Conservation (phyloP, 2,329 filamentous ascomycete species). For the Zarea fungicola region DNA sequence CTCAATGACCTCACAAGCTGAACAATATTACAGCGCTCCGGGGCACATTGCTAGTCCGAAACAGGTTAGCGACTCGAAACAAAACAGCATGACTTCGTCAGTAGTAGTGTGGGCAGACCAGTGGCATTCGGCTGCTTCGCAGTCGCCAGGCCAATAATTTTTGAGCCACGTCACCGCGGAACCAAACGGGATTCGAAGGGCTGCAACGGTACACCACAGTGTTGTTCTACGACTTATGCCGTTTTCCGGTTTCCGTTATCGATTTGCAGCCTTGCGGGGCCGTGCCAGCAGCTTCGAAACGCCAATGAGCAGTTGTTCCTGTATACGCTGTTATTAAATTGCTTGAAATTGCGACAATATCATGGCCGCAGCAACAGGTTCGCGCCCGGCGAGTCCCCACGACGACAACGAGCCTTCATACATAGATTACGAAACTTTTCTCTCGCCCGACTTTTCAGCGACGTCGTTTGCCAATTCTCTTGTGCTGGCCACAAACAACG, state of each 20-base stretch:
- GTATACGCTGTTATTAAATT: no score
- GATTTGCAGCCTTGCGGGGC: not conserved
- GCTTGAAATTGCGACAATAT: not conserved
- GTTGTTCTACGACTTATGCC: no score
- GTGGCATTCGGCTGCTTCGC: constrained; percentile 2
- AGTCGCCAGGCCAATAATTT: not conserved
- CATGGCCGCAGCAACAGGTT: constrained; percentile 6
- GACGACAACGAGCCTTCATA: constrained; percentile 67
- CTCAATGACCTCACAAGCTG: constrained; percentile 2
- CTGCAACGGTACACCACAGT: no score
- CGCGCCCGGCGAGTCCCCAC: constrained; percentile 19
- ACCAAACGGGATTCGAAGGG: no score
- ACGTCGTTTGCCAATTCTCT: constrained; percentile 82
- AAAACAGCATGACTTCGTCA: no score
- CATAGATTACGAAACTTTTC: constrained; percentile 91
- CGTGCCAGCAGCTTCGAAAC: no score
- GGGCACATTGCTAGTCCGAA: constrained; percentile 1
- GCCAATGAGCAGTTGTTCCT: no score
- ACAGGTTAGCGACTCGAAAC: not conserved
- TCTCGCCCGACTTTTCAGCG: constrained; percentile 76
- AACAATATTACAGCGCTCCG: not conserved
- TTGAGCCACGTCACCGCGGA: constrained; percentile 1
- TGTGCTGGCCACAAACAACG: constrained; percentile 85
- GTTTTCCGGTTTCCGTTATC: not conserved
- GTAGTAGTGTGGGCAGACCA: no score